Evolutionary conservation across 768 basidiomycete species (phyloP).

Genomic region (Lentinula aciculospora): DNA sequence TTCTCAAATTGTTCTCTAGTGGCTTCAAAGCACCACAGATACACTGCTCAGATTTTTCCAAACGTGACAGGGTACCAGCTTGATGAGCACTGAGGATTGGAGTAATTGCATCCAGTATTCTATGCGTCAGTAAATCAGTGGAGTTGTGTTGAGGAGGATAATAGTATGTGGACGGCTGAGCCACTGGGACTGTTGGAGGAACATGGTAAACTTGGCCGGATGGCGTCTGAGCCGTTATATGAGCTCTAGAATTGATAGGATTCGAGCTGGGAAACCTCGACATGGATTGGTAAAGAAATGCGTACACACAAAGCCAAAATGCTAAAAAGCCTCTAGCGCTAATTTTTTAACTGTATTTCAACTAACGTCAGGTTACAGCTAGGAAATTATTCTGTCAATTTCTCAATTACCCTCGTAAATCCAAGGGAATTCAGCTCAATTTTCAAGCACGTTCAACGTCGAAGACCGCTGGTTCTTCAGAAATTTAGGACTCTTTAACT

Average conservation of each 20-base stretch:
- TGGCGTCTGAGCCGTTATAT: not conserved
- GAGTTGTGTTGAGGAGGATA: not conserved
- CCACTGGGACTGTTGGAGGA: not conserved
- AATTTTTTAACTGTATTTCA: too few relatives aligned
- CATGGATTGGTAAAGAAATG: not conserved
- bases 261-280: not conserved
- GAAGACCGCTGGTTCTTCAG: too few relatives aligned
- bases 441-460: too few relatives aligned
- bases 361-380: too few relatives aligned
- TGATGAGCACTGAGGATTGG: conserved; percentile 1
- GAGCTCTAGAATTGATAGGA: not conserved
- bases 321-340: too few relatives aligned
- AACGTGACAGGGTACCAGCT: not conserved
- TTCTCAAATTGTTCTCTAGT: not conserved
- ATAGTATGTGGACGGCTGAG: not conserved
- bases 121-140: not conserved
- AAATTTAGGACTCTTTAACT: too few relatives aligned
- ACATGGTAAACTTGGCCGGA: not conserved
- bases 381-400: too few relatives aligned
- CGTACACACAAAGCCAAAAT: too few relatives aligned
- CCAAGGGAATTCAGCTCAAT: too few relatives aligned
- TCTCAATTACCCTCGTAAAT: too few relatives aligned
- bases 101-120: not conserved
- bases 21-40: not conserved
- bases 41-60: not conserved